phyloP scores from a whole-genome alignment of 768 basidiomycete genomes.

The Hygrophoropsis aurantiaca region DNA sequence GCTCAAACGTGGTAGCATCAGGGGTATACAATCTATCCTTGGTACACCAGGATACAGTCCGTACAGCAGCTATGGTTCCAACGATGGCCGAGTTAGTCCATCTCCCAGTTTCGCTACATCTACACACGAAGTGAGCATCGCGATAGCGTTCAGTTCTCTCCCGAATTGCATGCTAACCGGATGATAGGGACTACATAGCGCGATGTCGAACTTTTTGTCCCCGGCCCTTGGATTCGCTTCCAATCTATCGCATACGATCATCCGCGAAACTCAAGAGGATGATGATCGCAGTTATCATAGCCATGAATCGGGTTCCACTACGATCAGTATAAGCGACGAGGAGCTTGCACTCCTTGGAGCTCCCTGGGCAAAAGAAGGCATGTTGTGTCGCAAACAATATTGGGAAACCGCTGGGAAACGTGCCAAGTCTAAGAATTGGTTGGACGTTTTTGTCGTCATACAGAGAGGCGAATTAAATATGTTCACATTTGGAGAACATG shows the following conservation, averaged over 20 bases:
- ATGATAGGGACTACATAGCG: constrained; percentile 55
- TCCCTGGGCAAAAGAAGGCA: constrained; percentile 99
- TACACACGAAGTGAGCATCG: constrained; percentile 65
- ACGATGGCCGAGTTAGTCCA: constrained; percentile 90
- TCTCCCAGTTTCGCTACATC: constrained; percentile 93
- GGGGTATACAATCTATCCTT: constrained; percentile 82
- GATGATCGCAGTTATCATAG: constrained; percentile 72
- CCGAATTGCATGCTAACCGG: constrained; percentile 11
- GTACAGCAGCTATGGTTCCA: constrained; percentile 80
- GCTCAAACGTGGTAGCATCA: constrained; percentile 88
- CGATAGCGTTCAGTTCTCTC: neutral
- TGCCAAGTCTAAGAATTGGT: constrained; percentile 87
- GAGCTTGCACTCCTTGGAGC: constrained; percentile 93
- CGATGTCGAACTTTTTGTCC: constrained; percentile 68
- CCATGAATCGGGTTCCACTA: constrained; percentile 63
- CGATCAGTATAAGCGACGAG: constrained; percentile 89
- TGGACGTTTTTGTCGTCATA: constrained; percentile 94
- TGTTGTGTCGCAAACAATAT: constrained; percentile 92
- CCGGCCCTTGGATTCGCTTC: constrained; percentile 96
- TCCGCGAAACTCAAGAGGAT: constrained; percentile 89
- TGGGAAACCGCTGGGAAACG: constrained; percentile 85
- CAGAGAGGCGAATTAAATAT: constrained; percentile 92
- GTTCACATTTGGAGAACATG: constrained; percentile 89
- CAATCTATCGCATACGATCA: constrained; percentile 94
- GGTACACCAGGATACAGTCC: constrained; percentile 71